Percentiles rank a stretch among this genome's conserved stretches.
Conservation (phyloP, 495 filamentous ascomycete genomes). For the Zalerion maritima region DNA sequence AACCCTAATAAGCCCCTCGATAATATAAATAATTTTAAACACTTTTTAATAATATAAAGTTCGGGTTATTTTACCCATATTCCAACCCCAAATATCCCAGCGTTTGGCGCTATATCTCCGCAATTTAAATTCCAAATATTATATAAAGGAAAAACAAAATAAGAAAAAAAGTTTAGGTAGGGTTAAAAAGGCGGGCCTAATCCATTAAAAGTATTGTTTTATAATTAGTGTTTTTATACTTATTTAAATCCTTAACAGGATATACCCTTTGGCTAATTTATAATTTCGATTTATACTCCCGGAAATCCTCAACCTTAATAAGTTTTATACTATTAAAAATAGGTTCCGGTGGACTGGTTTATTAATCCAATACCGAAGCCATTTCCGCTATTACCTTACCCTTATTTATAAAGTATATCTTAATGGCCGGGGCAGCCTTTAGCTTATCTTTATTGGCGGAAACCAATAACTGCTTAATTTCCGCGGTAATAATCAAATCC, state of each 20-base stretch:
- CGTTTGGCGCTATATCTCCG: too few species aligned
- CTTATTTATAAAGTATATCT: constrained; percentile 20
- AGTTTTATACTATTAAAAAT: constrained; percentile 29
- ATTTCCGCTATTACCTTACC: constrained; percentile 19
- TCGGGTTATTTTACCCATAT: too few species aligned
- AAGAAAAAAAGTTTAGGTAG: too few species aligned
- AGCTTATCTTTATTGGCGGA: constrained; percentile 17
- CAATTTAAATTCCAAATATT: too few species aligned
- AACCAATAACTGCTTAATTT: constrained; percentile 27
- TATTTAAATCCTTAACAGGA: constrained; percentile 58
- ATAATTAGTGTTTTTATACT: constrained; percentile 74
- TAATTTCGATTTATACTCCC: constrained; percentile 60
- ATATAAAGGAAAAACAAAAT: too few species aligned
- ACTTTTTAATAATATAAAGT: too few species aligned
- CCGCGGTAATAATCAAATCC: too few species aligned
- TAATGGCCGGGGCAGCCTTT: constrained; percentile 18
- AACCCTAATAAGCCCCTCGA: too few species aligned
- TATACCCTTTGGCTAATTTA: constrained; percentile 52
- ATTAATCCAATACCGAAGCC: constrained; percentile 16
- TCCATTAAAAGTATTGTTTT: too few species aligned
- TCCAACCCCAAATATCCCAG: too few species aligned
- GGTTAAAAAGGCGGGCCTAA: too few species aligned
- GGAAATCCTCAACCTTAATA: constrained; percentile 53
- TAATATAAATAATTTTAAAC: too few species aligned
- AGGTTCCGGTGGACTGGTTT: constrained; percentile 19